Percentiles rank a stretch among this genome's conserved stretches.
These are phyloP conservation scores for Neurospora sublineolata DNA, from an alignment of 495 filamentous ascomycete genomes.

Conservation along the genomic window DNA sequence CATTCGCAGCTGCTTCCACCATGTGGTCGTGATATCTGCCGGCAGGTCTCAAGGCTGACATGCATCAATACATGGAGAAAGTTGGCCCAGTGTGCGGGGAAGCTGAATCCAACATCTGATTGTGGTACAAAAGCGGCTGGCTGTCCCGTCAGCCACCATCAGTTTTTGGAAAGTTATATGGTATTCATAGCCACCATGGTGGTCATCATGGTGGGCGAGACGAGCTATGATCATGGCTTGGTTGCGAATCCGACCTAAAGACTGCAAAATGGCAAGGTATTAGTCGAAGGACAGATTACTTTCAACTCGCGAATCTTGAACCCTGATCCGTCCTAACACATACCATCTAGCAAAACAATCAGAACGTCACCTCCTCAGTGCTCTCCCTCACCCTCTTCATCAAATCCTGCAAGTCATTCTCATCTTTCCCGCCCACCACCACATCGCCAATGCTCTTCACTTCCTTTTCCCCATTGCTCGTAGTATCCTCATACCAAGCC, in stretches of 20 bases:
- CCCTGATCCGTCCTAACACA: not conserved
- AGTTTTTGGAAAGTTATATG: not conserved
- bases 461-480: not conserved
- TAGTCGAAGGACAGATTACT: not conserved
- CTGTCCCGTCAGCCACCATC: not conserved
- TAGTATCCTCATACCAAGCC: conserved; percentile 20
- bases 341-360: not conserved
- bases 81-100: not conserved
- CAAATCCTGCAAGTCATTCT: conserved; percentile 7
- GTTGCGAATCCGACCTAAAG: not conserved
- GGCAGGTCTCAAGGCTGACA: not conserved
- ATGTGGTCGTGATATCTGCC: not conserved
- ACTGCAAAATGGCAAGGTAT: not conserved
- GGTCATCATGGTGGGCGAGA: not conserved
- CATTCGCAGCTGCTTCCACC: not conserved
- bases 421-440: conserved; percentile 16
- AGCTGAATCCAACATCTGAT: not conserved
- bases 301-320: not conserved
- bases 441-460: conserved; percentile 17
- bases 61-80: not conserved
- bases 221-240: not conserved
- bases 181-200: not conserved
- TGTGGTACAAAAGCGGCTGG: not conserved
- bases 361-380: conserved; percentile 18
- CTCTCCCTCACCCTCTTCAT: conserved; percentile 12